Evolutionary conservation across 2,329 filamentous ascomycete genomes (phyloP).

Genomic region (Gaeumannomyces sp.): DNA sequence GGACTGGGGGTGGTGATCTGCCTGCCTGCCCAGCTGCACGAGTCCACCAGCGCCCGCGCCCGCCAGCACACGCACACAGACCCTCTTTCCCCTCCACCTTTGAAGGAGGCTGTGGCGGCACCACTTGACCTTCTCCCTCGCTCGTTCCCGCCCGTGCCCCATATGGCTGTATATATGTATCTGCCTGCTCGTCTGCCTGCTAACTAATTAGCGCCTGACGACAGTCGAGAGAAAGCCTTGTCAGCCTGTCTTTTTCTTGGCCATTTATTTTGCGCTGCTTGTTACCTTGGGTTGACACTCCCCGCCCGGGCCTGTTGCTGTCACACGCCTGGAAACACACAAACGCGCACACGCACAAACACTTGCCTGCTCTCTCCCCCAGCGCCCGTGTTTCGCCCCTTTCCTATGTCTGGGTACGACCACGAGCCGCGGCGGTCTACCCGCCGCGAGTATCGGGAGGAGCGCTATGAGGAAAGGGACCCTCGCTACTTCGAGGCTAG

Average conservation of each 20-base stretch:
- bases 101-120: neutral
- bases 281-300: neutral
- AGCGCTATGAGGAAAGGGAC: slow-evolving; percentile 44
- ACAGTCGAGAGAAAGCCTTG: neutral
- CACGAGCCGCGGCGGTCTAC: slow-evolving; percentile 38
- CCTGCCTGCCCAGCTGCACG: neutral
- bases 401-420: slow-evolving; percentile 44
- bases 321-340: neutral
- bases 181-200: neutral
- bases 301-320: neutral
- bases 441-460: slow-evolving; percentile 45
- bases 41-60: neutral
- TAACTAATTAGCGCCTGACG: neutral
- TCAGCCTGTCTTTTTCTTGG: neutral
- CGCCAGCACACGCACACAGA: neutral
- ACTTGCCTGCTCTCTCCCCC: neutral
- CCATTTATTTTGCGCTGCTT: neutral
- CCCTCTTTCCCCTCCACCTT: neutral
- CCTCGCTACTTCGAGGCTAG: slow-evolving; percentile 48
- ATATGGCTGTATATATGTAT: neutral
- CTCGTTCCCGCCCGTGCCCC: neutral
- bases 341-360: neutral
- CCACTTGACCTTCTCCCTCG: neutral
- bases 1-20: neutral
- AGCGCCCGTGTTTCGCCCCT: neutral